These are phyloP conservation scores for Corynascus novoguineensis DNA, from an alignment of 495 filamentous ascomycete species.

Conservation along the genomic window DNA sequence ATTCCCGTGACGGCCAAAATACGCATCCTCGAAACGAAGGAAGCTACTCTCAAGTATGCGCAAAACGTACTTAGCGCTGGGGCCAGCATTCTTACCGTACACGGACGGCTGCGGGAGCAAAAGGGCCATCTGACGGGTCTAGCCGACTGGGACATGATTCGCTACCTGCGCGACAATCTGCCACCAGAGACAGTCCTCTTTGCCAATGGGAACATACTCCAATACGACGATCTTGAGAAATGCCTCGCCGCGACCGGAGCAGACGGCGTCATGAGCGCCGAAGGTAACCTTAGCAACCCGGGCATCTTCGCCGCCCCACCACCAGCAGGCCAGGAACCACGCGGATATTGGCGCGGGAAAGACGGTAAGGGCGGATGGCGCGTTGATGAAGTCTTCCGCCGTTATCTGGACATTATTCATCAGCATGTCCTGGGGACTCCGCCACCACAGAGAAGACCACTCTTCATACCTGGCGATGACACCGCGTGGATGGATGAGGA, in stretches of 20 bases:
- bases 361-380: conserved; percentile 82
- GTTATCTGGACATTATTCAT: conserved; percentile 88
- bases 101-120: conserved; percentile 83
- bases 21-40: conserved; percentile 77
- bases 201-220: conserved; percentile 91
- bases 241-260: conserved; percentile 83
- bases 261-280: conserved; percentile 92
- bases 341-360: conserved; percentile 78
- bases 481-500: conserved; percentile 38
- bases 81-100: conserved; percentile 86
- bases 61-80: conserved; percentile 82
- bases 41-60: conserved; percentile 84
- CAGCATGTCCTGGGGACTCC: conserved; percentile 59
- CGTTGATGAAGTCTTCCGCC: conserved; percentile 77
- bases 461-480: conserved; percentile 68
- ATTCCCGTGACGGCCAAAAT: conserved; percentile 95
- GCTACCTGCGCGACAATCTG: conserved; percentile 75
- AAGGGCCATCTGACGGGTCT: conserved; percentile 94
- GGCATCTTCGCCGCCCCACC: conserved; percentile 73
- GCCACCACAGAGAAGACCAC: conserved; percentile 58
- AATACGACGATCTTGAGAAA: conserved; percentile 67
- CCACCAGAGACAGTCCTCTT: conserved; percentile 88
- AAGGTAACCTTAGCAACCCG: conserved; percentile 88
- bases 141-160: conserved; percentile 82
- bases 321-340: conserved; percentile 53